Evolutionary conservation across 352 stramenopile genomes (phyloP), one percentile per base, ranked within the genome.

Genomic region (Pythium chondricola): DNA sequence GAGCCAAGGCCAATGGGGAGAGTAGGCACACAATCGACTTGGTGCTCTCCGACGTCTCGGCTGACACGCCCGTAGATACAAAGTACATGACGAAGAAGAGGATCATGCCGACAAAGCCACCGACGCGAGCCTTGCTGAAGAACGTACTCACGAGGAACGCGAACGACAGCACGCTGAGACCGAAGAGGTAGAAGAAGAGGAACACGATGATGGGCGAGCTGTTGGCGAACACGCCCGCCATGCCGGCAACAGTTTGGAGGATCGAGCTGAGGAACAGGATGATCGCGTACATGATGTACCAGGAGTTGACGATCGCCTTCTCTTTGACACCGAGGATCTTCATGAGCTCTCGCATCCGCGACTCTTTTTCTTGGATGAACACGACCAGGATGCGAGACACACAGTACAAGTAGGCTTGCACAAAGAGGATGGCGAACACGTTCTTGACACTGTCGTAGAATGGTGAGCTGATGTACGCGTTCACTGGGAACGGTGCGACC

Each of bases 331-430:
- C 92, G 39, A 98, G 86, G 46, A 97, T 97, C 46, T 95, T 94
- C 67, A 98, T 92, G 48, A 74, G 86, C 67, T 98, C 93, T 14
- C 91, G 90, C 22, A 96, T 61, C 5, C 85, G 74, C 3, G 73
- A 68, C 63, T 98, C 93, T 48, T 98, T 97, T 53, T 98, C 93
- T 36, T 82, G 69, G 13, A 98, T 96, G 25, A 98, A 71, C 6
- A 77, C 69, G 4, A 91, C 77, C 13, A 97, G 60, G 36, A 97
- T 69, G 2, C 80, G 66, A 6, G 86, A 96, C n/a, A 95, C 75
- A 5, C 72, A 85, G 64, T 95, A 97, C 52, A 97, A 43, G 46
- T 96, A 97, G 20, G 86, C 75, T 18, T 97, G 62, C 42, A 97
- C 80, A 57, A 97, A 97, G n/a, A 97, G 75, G 33, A 97, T 69